Evolutionary conservation across 306 rosid genomes (phyloP).

Genomic region (Sophora flavescens): DNA sequence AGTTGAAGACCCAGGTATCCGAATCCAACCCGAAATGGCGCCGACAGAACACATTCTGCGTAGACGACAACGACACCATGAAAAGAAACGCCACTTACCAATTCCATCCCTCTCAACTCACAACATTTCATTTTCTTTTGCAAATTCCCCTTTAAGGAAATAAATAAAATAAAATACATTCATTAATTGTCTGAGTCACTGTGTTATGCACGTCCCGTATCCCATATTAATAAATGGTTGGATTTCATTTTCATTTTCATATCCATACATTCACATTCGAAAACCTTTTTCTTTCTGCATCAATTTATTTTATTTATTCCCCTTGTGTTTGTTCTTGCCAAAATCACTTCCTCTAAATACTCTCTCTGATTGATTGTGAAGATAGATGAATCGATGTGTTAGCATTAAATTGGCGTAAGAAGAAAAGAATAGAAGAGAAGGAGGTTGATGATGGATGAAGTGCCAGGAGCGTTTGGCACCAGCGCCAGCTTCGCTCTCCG

Average conservation of each 20-base stretch:
- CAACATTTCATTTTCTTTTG: slow-evolving; percentile 1
- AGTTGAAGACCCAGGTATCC: slow-evolving; percentile 6
- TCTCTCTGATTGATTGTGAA: slow-evolving; percentile 20
- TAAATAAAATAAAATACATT: not conserved
- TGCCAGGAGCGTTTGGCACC: slow-evolving; percentile 93
- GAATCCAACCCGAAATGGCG: slow-evolving; percentile 24
- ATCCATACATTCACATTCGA: slow-evolving; percentile 7
- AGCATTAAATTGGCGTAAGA: slow-evolving; percentile 42
- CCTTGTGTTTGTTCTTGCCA: not conserved
- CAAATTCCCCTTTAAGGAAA: not conserved
- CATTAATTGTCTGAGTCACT: not conserved
- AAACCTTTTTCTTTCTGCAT: not conserved
- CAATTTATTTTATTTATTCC: not conserved
- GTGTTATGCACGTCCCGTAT: not conserved
- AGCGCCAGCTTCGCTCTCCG: slow-evolving; percentile 96
- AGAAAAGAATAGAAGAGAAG: slow-evolving; percentile 32
- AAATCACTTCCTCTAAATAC: not conserved
- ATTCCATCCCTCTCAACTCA: not conserved
- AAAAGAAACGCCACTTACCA: not conserved
- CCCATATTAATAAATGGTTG: not conserved
- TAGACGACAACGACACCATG: not conserved
- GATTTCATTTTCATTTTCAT: not conserved
- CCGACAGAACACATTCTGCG: slow-evolving; percentile 36
- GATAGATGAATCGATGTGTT: slow-evolving; percentile 18
- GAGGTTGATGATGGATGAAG: slow-evolving; percentile 66